phyloP scores from a whole-genome alignment of 805 yeast genomes.

The Wickerhamomyces canadensis region DNA sequence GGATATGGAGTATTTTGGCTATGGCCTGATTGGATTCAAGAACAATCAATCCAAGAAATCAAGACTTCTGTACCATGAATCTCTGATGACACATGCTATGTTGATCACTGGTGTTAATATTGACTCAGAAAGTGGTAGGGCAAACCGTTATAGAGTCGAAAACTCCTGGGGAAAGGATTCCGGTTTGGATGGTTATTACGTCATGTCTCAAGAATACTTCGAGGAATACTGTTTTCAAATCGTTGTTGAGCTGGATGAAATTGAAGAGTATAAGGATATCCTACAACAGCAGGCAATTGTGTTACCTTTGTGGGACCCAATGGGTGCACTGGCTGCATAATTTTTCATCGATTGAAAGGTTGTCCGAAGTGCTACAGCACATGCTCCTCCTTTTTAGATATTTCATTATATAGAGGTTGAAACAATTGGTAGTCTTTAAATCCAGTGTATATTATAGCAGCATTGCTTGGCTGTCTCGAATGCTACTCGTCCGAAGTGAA shows the following conservation, averaged over 20 bases:
- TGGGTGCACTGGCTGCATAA: slow-evolving; percentile 60
- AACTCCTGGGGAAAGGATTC: slow-evolving; percentile 72
- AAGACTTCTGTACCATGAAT: slow-evolving; percentile 62
- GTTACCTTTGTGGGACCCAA: slow-evolving; percentile 76
- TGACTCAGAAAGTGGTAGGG: slow-evolving; percentile 47
- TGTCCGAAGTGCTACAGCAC: too few species aligned
- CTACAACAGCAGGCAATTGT: slow-evolving; percentile 39
- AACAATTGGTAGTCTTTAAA: too few species aligned
- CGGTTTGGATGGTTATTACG: slow-evolving; percentile 63
- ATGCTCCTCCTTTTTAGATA: too few species aligned
- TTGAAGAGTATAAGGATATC: slow-evolving; percentile 29
- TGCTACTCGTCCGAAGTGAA: too few species aligned
- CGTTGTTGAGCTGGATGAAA: slow-evolving; percentile 51
- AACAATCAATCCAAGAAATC: slow-evolving; percentile 56
- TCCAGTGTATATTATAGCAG: too few species aligned
- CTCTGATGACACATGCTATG: slow-evolving; percentile 91
- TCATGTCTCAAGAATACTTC: slow-evolving; percentile 70
- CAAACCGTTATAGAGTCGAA: slow-evolving; percentile 67
- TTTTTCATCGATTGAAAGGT: too few species aligned
- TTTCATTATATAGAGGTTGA: too few species aligned
- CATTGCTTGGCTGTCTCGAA: too few species aligned
- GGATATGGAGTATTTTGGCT: slow-evolving; percentile 68
- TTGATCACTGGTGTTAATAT: slow-evolving; percentile 75
- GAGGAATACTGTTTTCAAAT: slow-evolving; percentile 72
- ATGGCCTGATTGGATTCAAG: slow-evolving; percentile 49